Percentiles rank a stretch among this genome's conserved stretches.
Evolutionary conservation across 495 filamentous ascomycete species (phyloP).

Genomic region (Talaromyces stipitatus): DNA sequence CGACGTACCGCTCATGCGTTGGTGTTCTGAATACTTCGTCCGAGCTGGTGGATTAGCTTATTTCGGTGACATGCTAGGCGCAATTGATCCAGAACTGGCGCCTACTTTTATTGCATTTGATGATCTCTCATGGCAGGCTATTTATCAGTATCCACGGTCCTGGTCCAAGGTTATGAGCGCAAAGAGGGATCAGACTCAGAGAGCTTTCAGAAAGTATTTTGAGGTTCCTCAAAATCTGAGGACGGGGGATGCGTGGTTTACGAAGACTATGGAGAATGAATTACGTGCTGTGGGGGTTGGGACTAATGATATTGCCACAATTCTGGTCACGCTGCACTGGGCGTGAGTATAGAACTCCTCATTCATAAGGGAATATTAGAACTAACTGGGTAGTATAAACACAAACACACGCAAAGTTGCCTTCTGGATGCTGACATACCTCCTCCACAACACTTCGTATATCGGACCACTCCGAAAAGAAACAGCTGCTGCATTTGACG

Average conservation of each 20-base stretch:
- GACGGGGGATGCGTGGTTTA: neutral
- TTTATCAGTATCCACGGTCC: neutral
- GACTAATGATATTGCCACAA: neutral
- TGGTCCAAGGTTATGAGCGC: neutral
- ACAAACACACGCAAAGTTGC: neutral
- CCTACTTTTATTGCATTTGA: neutral
- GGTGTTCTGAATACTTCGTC: neutral
- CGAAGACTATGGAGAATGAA: neutral
- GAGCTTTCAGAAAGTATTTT: neutral
- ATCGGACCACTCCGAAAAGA: neutral
- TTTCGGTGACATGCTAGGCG: neutral
- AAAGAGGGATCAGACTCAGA: neutral
- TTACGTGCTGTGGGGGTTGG: neutral
- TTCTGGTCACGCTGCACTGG: neutral
- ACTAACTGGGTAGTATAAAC: neutral
- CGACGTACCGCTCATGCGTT: neutral
- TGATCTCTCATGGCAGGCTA: neutral
- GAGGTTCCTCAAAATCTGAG: neutral
- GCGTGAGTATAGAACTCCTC: neutral
- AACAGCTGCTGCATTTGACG: neutral
- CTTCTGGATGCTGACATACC: neutral
- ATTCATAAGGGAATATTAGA: neutral
- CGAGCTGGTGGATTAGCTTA: neutral
- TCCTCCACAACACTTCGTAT: neutral
- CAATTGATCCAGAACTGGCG: neutral